These are phyloP conservation scores for Hanseniaspora singularis DNA, from an alignment of 805 yeast species.

Conservation along the genomic window DNA sequence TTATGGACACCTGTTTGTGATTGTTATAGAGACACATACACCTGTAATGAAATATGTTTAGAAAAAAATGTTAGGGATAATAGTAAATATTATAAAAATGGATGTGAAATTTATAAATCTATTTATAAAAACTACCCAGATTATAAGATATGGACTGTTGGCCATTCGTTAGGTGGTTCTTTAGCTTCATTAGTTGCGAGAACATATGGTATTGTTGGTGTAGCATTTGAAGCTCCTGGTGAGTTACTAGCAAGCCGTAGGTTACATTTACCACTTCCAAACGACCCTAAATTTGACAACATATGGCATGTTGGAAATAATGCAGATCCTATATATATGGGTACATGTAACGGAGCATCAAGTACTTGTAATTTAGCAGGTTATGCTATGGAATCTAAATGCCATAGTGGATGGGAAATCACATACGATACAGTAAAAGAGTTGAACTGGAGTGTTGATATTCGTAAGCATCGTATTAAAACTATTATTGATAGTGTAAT, in stretches of 20 bases:
- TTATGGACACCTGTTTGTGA: conserved; percentile 94
- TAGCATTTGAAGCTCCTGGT: conserved; percentile 88
- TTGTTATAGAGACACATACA: conserved; percentile 71
- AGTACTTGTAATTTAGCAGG: conserved; percentile 85
- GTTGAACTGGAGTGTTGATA: conserved; percentile 79
- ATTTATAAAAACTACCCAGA: conserved; percentile 57
- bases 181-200: conserved; percentile 70
- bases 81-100: conserved; percentile 75
- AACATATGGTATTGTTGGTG: conserved; percentile 81
- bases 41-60: conserved; percentile 79
- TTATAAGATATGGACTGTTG: conserved; percentile 77
- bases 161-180: conserved; percentile 92
- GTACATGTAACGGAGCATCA: conserved; percentile 89
- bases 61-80: conserved; percentile 61
- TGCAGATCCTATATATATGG: conserved; percentile 94
- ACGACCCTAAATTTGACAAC: conserved; percentile 66
- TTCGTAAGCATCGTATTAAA: conserved; percentile 80
- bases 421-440: conserved; percentile 82
- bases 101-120: conserved; percentile 60
- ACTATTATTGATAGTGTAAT: conserved; percentile 78
- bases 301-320: conserved; percentile 95
- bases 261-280: conserved; percentile 91
- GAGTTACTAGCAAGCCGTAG: conserved; percentile 73
- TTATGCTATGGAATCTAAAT: conserved; percentile 91
- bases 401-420: conserved; percentile 84